phyloP scores from a whole-genome alignment of 192 early-diverging fungal species.

The Linnemannia elongata region DNA sequence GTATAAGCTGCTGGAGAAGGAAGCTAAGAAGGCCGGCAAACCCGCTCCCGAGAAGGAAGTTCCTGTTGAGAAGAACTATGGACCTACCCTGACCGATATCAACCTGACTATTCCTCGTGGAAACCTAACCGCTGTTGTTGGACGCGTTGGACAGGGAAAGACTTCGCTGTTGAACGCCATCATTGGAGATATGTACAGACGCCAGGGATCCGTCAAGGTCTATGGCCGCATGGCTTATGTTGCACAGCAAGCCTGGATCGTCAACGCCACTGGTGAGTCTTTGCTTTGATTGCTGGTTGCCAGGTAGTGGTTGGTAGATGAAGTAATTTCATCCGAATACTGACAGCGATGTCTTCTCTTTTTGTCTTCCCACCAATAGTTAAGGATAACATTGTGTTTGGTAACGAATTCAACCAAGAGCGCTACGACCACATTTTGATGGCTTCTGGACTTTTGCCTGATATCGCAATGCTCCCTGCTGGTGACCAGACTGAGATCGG shows the following conservation, averaged over 20 bases:
- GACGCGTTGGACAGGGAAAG: conserved; percentile 79
- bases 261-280: conserved; percentile 73
- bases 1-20: conserved; percentile 38
- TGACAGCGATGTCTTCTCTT: not conserved
- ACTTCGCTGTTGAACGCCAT: conserved; percentile 64
- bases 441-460: conserved; percentile 86
- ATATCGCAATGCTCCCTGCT: conserved; percentile 86
- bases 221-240: conserved; percentile 80
- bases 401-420: conserved; percentile 74
- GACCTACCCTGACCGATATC: conserved; percentile 44
- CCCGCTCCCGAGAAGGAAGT: conserved; percentile 34
- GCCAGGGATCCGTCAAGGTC: conserved; percentile 73
- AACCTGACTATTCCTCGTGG: conserved; percentile 59
- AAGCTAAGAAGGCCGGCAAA: conserved; percentile 41
- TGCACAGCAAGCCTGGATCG: conserved; percentile 85
- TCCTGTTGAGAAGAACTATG: conserved; percentile 39
- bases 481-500: conserved; percentile 96
- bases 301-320: not conserved
- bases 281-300: not conserved
- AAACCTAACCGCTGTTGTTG: conserved; percentile 82
- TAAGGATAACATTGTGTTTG: conserved; percentile 94
- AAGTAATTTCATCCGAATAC: not conserved
- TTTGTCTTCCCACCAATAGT: conserved; percentile 58
- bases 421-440: conserved; percentile 81
- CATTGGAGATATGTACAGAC: conserved; percentile 89